A percentile compares a stretch with the other conserved stretches of the same genome.
Evolutionary conservation across 2,329 filamentous ascomycete genomes (phyloP).

Genomic region (Stylonectria norvegica): DNA sequence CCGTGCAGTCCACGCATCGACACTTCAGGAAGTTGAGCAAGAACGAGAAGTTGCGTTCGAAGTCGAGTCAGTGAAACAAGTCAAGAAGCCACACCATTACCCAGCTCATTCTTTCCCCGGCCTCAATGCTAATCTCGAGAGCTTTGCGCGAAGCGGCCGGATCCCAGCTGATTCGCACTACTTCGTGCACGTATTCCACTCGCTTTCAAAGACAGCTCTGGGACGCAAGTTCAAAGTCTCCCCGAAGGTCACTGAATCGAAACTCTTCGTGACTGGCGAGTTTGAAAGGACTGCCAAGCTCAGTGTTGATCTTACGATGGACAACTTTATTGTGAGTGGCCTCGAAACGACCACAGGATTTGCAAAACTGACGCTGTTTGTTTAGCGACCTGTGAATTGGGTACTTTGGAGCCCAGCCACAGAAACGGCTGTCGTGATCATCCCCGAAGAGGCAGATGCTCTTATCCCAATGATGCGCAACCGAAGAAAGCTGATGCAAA

Average conservation of each 20-base stretch:
- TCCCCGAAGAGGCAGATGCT: conserved; percentile 59
- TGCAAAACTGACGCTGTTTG: conserved; percentile 15
- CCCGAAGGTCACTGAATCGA: conserved; percentile 4
- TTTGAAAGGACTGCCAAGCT: conserved; percentile 13
- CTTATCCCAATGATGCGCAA: conserved; percentile 45
- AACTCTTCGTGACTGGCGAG: conserved; percentile 35
- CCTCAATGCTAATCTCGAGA: conserved; percentile 47
- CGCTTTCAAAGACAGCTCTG: conserved; percentile 35
- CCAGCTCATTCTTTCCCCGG: conserved; percentile 40
- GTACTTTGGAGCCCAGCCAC: conserved; percentile 51
- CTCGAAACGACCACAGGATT: conserved; percentile 1
- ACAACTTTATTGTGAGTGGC: neutral
- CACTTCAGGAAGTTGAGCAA: conserved; percentile 57
- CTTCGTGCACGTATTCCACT: conserved; percentile 39
- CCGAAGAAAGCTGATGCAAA: conserved; percentile 9
- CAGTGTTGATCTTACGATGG: conserved; percentile 7
- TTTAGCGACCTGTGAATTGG: conserved; percentile 55
- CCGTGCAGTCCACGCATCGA: conserved; percentile 42
- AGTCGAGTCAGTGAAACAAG: conserved; percentile 54
- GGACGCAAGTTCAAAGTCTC: conserved; percentile 33
- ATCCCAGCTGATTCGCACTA: neutral
- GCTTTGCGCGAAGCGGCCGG: neutral
- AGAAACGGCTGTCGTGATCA: conserved; percentile 53
- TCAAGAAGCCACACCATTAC: conserved; percentile 44
- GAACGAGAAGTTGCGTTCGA: conserved; percentile 59